Evolutionary conservation across 306 rosid genomes (phyloP).

Genomic region (Trifolium repens): DNA sequence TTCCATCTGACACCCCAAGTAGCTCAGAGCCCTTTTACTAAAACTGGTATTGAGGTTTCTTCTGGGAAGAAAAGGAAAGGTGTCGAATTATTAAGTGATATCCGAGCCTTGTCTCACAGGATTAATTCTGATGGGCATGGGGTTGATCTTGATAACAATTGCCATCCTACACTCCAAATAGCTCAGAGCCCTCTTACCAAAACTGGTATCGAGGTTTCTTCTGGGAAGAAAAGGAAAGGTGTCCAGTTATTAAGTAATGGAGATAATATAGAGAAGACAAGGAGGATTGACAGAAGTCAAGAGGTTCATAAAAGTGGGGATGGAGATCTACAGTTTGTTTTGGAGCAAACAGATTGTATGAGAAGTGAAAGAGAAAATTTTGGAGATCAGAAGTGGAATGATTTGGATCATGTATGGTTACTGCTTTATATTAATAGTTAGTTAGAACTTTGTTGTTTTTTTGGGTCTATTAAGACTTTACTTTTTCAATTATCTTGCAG

Average conservation of each 20-base stretch:
- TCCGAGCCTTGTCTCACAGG: constrained; percentile 46
- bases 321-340: constrained; percentile 40
- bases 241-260: constrained; percentile 43
- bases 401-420: constrained; percentile 70
- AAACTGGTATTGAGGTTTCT: constrained; percentile 45
- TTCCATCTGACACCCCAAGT: constrained; percentile 38
- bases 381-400: constrained; percentile 49
- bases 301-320: constrained; percentile 49
- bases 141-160: constrained; percentile 41
- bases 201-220: constrained; percentile 48
- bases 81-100: constrained; percentile 31
- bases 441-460: constrained; percentile 35
- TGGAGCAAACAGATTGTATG: constrained; percentile 40
- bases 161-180: constrained; percentile 37
- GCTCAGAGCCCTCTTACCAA: constrained; percentile 44
- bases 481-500: constrained; percentile 55
- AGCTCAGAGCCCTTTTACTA: constrained; percentile 43
- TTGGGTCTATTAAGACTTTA: constrained; percentile 27
- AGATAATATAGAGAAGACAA: constrained; percentile 40
- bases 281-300: constrained; percentile 47
- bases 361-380: constrained; percentile 47
- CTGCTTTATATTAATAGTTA: constrained; percentile 29
- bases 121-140: constrained; percentile 42
- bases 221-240: constrained; percentile 68
- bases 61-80: constrained; percentile 68